Base-by-base conservation (phyloP, 2,329 filamentous ascomycete genomes). In the Cercospora sp. region DNA sequence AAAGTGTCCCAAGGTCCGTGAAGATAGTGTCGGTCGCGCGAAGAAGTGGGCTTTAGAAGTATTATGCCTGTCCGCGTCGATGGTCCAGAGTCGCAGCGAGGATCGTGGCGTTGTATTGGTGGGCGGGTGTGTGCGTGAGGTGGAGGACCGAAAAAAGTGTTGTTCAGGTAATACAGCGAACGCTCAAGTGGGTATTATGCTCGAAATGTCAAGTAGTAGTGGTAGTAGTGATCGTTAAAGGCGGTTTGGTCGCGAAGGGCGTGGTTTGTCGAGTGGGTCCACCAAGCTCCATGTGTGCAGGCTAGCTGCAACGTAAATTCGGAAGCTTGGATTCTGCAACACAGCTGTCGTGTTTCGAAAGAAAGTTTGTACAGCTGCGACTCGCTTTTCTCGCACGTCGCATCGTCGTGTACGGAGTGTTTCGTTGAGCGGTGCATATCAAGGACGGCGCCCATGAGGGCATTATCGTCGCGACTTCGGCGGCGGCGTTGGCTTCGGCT, bases 401-500 rank as follows among this genome's bases (percentile, higher is more conserved):
- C 55, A 60, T 43, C 55, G 40, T 53, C 63, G 55, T 43, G 32
- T 55, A 24, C 37, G 34, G 37, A 24, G 26, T 61, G 49, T 60
- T 34, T 60, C 37, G 53, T 62, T 32, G 61, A 55, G 43, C 53
- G 49, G 66, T 64, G 24, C 40, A 40, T 40, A 26, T 16, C 60
- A 55, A 13, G 53, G 24, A 26, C 18, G 62, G 30, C 37, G 10
- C 26, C 26, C 43, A 28, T 58, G 61, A 26, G 61, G 7, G 26
- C 53, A 58, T 34, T 69, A 71, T 71, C 70, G 66, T 62, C 65
- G 80, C 53, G 24, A 26, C 66, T 71, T 72, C 55, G 66, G 63
- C 55, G 80, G 78, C 62, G 79, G 80, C 51, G 78, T 79, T 43
- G 80, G 80, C 65, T 79, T 79, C 2, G 81, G 81, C 76, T 82